phyloP scores from a whole-genome alignment of 2,329 filamentous ascomycete genomes.

The Colletotrichum australisinense region DNA sequence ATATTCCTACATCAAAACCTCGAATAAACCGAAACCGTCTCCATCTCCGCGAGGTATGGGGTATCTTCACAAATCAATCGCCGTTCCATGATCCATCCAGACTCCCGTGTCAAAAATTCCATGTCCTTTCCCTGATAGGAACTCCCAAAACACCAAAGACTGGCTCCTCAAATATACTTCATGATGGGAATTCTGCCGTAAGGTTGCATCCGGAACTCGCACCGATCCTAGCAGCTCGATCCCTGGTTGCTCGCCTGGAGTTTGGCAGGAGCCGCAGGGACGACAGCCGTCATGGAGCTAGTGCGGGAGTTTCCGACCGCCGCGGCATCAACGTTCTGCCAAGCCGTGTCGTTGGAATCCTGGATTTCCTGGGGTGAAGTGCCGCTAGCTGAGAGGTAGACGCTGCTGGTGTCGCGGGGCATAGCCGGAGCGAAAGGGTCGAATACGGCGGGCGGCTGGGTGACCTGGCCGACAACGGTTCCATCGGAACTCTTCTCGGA shows the following conservation, averaged over 20 bases:
- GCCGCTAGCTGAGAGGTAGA: background rate
- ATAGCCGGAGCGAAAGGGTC: background rate
- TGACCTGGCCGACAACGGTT: background rate
- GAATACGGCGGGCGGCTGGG: background rate
- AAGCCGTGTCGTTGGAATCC: background rate
- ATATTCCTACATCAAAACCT: background rate
- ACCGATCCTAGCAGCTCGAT: background rate
- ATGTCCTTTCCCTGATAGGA: background rate
- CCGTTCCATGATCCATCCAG: background rate
- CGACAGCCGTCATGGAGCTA: conserved; percentile 17
- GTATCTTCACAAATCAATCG: background rate
- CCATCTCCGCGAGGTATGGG: background rate
- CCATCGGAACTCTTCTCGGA: background rate
- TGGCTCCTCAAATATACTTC: background rate
- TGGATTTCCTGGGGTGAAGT: background rate
- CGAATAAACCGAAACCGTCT: background rate
- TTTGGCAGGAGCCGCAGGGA: background rate
- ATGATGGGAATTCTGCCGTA: background rate
- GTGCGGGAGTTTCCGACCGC: background rate
- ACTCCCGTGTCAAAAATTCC: background rate
- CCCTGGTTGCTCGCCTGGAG: background rate
- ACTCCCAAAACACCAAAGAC: background rate
- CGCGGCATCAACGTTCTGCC: background rate
- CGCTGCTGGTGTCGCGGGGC: background rate
- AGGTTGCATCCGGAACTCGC: background rate